Conservation (phyloP, 2,329 filamentous ascomycete species). For the Colletotrichum filicis region DNA sequence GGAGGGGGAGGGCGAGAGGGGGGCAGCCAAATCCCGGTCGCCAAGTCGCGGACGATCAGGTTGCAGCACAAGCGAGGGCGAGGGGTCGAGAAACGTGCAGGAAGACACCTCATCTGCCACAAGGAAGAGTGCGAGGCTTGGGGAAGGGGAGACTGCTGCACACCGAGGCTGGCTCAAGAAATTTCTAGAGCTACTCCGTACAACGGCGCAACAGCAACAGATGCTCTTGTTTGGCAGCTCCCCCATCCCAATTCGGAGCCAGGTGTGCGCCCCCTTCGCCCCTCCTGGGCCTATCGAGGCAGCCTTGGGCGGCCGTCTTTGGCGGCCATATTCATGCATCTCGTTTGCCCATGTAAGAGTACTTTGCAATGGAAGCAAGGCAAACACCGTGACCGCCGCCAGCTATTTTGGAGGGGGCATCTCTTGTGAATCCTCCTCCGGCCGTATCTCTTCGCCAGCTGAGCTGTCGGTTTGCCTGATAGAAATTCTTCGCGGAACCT, state of each 20-base stretch:
- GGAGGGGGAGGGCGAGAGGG: background rate
- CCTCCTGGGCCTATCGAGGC: background rate
- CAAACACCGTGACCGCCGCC: background rate
- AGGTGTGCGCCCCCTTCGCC: background rate
- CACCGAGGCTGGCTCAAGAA: background rate
- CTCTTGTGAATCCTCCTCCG: background rate
- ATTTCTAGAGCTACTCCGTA: background rate
- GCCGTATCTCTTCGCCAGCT: background rate
- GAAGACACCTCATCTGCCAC: background rate
- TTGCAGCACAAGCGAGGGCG: background rate
- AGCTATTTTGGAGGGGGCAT: background rate
- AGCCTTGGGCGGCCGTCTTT: background rate
- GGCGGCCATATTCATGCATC: constrained; percentile 11
- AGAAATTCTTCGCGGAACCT: constrained; percentile 7
- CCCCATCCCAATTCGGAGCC: background rate
- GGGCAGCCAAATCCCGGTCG: background rate
- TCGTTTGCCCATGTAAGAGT: constrained; percentile 3
- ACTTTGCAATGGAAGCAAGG: background rate
- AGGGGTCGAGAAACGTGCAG: background rate
- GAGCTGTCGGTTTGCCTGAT: constrained; percentile 6
- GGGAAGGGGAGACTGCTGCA: background rate
- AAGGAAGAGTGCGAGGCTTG: background rate
- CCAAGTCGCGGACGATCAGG: background rate
- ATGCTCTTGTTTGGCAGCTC: constrained; percentile 9
- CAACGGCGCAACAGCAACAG: background rate